Evolutionary conservation across 164 flowering plant species (phyloP).

Genomic region (Euptelea pleiosperma): DNA sequence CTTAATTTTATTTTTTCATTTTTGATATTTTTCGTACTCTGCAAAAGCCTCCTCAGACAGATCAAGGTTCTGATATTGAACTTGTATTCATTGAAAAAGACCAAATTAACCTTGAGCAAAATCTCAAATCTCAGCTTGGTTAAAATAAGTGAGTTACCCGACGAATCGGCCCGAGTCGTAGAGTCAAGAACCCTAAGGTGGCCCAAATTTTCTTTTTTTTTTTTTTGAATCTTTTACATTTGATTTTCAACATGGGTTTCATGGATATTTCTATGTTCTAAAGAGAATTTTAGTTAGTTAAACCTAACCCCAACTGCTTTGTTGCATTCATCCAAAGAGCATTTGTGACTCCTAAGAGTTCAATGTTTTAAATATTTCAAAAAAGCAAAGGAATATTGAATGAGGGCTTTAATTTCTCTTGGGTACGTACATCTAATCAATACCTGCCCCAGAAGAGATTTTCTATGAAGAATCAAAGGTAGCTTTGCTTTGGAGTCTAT

Average conservation of each 20-base stretch:
- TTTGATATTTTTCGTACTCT: neutral
- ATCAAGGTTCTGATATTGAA: neutral
- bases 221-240: too few relatives aligned
- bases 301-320: neutral
- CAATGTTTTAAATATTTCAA: neutral
- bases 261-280: too few relatives aligned
- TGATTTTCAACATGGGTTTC: too few relatives aligned
- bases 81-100: too few relatives aligned
- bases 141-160: too few relatives aligned
- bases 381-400: constrained; percentile 5
- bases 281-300: neutral
- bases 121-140: too few relatives aligned
- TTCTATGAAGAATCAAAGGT: neutral
- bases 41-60: constrained; percentile 2
- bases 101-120: too few relatives aligned
- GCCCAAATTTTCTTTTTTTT: too few relatives aligned
- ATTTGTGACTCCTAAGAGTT: neutral
- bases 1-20: neutral
- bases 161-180: too few relatives aligned
- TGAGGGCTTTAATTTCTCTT: neutral
- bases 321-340: neutral
- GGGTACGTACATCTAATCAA: neutral
- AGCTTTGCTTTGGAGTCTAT: neutral
- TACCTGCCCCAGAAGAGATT: neutral
- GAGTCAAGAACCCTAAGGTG: too few relatives aligned